These are phyloP conservation scores for Stemphylium vesicarium DNA, from an alignment of 2,329 filamentous ascomycete species.

Conservation along the genomic window DNA sequence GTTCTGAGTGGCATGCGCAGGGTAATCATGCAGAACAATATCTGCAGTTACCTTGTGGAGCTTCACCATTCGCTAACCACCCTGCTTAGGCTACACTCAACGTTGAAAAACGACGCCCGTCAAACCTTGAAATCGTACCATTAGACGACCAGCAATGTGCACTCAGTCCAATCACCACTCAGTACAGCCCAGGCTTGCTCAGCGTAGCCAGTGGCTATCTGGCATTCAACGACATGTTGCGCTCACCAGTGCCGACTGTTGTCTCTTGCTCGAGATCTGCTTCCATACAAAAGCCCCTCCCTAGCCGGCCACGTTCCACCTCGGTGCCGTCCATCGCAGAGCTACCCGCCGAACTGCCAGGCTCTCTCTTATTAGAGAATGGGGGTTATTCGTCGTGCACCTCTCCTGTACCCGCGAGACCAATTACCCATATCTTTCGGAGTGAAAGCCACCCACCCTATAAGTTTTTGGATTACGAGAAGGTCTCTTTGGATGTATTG, in stretches of 20 bases:
- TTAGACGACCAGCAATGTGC: conserved; percentile 28
- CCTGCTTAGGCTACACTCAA: conserved; percentile 30
- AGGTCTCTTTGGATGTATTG: neutral
- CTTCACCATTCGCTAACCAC: conserved; percentile 41
- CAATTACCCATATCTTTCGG: conserved; percentile 17
- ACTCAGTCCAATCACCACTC: conserved; percentile 33
- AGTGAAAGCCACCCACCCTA: conserved; percentile 16
- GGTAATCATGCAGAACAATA: conserved; percentile 21
- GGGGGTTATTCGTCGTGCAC: conserved; percentile 37
- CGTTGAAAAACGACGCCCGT: conserved; percentile 34
- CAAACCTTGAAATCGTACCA: conserved; percentile 39
- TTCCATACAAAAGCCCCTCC: conserved; percentile 44
- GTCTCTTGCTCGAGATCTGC: conserved; percentile 36
- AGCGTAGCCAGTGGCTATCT: conserved; percentile 47
- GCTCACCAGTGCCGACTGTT: conserved; percentile 47
- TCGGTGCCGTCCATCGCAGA: conserved; percentile 51
- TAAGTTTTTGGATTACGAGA: neutral
- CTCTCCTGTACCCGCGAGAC: conserved; percentile 21
- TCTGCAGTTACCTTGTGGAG: conserved; percentile 38
- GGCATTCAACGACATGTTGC: conserved; percentile 53
- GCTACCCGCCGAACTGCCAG: conserved; percentile 38
- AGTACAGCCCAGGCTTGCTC: conserved; percentile 37
- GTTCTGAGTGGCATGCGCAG: conserved; percentile 23
- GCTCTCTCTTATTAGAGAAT: conserved; percentile 41
- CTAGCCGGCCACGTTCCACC: conserved; percentile 48